Evolutionary conservation across 768 basidiomycete species (phyloP).

Genomic region (Collybiopsis luxurians): DNA sequence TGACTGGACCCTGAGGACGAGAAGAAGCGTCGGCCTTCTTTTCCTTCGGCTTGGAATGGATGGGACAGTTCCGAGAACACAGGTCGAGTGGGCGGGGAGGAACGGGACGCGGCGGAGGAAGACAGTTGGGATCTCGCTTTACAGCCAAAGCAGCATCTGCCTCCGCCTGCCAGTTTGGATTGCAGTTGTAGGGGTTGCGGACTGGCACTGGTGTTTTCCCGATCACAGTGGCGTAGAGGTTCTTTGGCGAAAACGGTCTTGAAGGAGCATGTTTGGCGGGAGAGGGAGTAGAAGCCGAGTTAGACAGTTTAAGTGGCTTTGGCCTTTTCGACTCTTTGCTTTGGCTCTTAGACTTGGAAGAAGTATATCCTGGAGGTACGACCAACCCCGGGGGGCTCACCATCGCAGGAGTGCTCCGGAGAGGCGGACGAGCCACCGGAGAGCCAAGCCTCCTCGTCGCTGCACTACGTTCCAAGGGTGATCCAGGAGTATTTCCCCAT

Average conservation of each 20-base stretch:
- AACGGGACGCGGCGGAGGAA: neutral
- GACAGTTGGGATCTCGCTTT: neutral
- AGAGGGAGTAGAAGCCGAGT: neutral
- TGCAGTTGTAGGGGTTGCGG: neutral
- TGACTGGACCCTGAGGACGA: neutral
- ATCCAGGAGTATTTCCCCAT: neutral
- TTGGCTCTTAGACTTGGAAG: too few relatives aligned
- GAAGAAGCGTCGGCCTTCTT: neutral
- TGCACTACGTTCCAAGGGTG: constrained; percentile 1
- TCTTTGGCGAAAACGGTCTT: neutral
- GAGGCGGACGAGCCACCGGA: neutral
- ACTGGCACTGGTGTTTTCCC: neutral
- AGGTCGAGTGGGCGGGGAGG: neutral
- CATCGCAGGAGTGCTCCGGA: neutral
- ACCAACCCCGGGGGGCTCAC: neutral
- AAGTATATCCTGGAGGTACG: too few relatives aligned
- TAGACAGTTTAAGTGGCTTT: neutral
- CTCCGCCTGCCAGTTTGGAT: neutral
- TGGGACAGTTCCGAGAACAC: neutral
- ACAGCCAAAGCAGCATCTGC: neutral
- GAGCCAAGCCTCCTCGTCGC: neutral
- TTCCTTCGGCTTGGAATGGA: neutral
- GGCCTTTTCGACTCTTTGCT: neutral
- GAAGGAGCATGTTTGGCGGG: neutral
- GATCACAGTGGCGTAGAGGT: neutral